Conservation (phyloP, 306 rosid species). For the Leucaena leucocephala region DNA sequence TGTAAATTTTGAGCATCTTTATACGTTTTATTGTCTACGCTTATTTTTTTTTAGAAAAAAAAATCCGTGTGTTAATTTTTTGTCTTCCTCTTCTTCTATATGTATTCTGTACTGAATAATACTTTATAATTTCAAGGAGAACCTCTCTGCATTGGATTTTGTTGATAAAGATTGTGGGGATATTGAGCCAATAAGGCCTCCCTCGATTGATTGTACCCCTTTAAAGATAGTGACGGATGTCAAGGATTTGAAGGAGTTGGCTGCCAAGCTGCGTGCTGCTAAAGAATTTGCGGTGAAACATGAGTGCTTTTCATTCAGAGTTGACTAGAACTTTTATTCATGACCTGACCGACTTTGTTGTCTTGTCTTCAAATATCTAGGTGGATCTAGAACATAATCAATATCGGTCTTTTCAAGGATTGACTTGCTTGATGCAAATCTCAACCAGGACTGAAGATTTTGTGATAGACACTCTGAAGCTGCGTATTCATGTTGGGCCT, state of each 20-base stretch:
- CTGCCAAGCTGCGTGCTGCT: constrained; percentile 69
- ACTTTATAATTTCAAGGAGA: constrained; percentile 54
- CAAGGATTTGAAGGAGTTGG: constrained; percentile 79
- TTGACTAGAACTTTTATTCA: constrained; percentile 18
- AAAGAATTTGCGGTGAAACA: constrained; percentile 82
- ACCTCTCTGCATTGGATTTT: constrained; percentile 65
- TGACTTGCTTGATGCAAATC: too few relatives aligned
- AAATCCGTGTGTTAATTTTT: neutral
- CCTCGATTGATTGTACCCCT: constrained; percentile 62
- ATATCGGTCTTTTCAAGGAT: too few relatives aligned
- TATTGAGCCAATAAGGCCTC: constrained; percentile 59
- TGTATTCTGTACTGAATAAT: constrained; percentile 31
- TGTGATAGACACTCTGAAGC: constrained; percentile 87
- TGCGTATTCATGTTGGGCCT: constrained; percentile 86
- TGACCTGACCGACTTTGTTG: constrained; percentile 17
- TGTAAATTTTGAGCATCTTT: constrained; percentile 1
- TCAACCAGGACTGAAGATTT: constrained; percentile 60
- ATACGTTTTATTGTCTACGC: neutral
- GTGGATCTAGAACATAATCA: constrained; percentile 32
- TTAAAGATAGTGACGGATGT: constrained; percentile 79
- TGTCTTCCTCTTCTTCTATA: neutral
- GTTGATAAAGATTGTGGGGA: constrained; percentile 57
- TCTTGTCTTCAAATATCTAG: constrained; percentile 44
- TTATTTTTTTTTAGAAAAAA: neutral
- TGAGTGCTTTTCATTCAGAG: neutral